Evolutionary conservation across 495 filamentous ascomycete genomes (phyloP).

Genomic region (Parachaetomium inaequale): DNA sequence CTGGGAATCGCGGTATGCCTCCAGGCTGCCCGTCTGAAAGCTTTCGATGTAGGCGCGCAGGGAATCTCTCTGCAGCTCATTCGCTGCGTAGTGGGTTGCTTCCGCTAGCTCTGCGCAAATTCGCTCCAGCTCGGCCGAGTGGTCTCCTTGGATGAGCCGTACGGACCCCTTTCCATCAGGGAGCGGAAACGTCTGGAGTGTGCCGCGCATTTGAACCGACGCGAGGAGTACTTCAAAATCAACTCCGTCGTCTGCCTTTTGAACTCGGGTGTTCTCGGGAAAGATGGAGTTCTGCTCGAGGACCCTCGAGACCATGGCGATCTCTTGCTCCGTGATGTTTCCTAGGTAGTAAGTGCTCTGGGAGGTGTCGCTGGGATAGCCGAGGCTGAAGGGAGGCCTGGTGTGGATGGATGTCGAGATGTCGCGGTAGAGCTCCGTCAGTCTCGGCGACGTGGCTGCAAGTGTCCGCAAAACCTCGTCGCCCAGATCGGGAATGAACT

Average conservation of each 20-base stretch:
- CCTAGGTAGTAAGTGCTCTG: conserved; percentile 27
- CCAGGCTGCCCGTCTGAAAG: conserved; percentile 38
- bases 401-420: neutral
- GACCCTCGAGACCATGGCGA: conserved; percentile 16
- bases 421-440: neutral
- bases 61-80: conserved; percentile 29
- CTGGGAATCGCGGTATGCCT: conserved; percentile 38
- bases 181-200: neutral
- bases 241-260: conserved; percentile 10
- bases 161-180: neutral
- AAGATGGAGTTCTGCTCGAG: conserved; percentile 19
- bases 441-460: neutral
- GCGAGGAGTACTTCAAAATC: conserved; percentile 5
- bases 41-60: conserved; percentile 33
- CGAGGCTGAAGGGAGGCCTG: neutral
- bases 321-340: conserved; percentile 23
- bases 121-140: neutral
- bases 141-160: neutral
- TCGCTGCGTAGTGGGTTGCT: conserved; percentile 53
- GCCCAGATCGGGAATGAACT: conserved; percentile 27
- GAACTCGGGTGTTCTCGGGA: conserved; percentile 29
- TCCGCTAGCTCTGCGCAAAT: conserved; percentile 56
- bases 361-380: conserved; percentile 18
- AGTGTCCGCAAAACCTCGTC: conserved; percentile 3
- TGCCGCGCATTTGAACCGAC: neutral